Evolutionary conservation across 345 rosid species (phyloP).

Genomic region (Melaleuca quinquenervia): DNA sequence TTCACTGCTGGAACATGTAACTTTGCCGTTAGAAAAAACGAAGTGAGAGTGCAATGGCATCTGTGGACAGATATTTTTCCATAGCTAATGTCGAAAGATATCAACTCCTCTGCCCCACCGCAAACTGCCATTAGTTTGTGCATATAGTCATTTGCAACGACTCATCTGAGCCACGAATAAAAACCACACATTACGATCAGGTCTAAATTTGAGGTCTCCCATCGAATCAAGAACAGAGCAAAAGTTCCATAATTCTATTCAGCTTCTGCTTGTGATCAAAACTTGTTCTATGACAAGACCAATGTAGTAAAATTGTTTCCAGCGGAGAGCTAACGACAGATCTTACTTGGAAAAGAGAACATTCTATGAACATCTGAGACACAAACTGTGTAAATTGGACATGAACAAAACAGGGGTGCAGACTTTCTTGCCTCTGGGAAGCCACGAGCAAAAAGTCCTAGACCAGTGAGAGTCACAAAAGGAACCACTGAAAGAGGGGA

Average conservation of each 20-base stretch:
- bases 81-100: not conserved
- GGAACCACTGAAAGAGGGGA: conserved; percentile 79
- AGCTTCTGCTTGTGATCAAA: not conserved
- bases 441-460: conserved; percentile 58
- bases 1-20: not conserved
- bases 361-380: not conserved
- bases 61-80: not conserved
- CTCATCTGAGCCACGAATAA: not conserved
- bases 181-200: not conserved
- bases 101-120: not conserved
- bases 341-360: not conserved
- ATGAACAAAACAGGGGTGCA: not conserved
- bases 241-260: not conserved
- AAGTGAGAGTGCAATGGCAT: not conserved
- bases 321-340: not conserved
- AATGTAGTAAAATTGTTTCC: not conserved
- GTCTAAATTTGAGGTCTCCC: not conserved
- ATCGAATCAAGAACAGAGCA: not conserved
- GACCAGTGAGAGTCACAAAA: conserved; percentile 72
- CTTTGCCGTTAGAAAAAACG: not conserved
- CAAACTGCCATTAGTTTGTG: not conserved
- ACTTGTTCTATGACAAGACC: not conserved
- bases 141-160: not conserved
- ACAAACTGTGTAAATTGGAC: not conserved
- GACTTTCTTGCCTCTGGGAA: conserved; percentile 58